Evolutionary conservation across 331 rosid species (phyloP), one percentile per base, ranked within the genome.

Genomic region (Stylosanthes scabra): DNA sequence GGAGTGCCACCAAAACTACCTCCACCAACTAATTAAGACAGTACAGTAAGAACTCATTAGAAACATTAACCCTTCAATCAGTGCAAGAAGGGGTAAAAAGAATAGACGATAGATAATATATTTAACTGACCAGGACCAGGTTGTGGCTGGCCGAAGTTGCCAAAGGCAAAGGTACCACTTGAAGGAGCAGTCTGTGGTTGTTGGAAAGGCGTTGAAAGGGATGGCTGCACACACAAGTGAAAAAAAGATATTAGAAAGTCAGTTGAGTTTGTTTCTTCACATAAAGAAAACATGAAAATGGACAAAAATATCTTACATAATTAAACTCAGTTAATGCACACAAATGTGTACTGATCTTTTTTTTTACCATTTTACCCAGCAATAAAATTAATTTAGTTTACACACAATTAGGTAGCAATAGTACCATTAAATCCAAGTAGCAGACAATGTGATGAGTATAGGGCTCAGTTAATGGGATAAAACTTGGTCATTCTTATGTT

Each of bases 61-160:
- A 34, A 54, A 80, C 60, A 64, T 12, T 9, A 75, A 47, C 16
- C 49, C 34, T 55, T 74, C 70, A 63, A 72, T 10, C 66, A 77
- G 59, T 54, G 40, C 62, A 68, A 62, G 7, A 54, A 62, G 66
- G 13, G 63, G 27, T 61, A 71, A 70, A 46, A 11, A 34, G 60
- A 14, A 62, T 40, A 20, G 37, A 37, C 57, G 50, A 56, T 47
- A 60, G 15, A 20, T 27, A 61, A 78, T 9, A 68, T 71, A 63
- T 63, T 59, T 2, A 63, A 74, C 80, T 78, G 40, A 95, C 99
- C 88, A 83, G 93, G 40, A 95, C 99, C 88, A 83, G 93, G 78
- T 82, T 82, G 99, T 3, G 87, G 63, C 89, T 79, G 92, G 66
- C 84, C 84, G 68, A 84, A 80, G 78, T 78, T 87, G 76, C 75